phyloP scores from a whole-genome alignment of 768 basidiomycete species.

The Russula ochroleuca region DNA sequence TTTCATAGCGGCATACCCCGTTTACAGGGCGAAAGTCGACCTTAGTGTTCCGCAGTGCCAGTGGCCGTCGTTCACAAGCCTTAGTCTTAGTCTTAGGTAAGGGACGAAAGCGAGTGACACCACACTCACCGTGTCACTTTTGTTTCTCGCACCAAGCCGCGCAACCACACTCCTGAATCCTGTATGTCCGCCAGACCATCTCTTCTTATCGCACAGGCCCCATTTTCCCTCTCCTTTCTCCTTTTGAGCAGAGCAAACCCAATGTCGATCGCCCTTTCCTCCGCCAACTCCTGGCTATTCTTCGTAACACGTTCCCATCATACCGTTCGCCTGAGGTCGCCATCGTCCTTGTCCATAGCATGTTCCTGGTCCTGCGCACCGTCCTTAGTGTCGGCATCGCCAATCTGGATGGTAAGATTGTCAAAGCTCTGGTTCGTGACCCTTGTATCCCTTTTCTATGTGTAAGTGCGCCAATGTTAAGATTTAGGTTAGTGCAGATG shows the following conservation, averaged over 20 bases:
- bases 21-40: too few relatives aligned
- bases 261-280: constrained; percentile 68
- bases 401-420: constrained; percentile 82
- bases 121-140: too few relatives aligned
- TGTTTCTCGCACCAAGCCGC: too few relatives aligned
- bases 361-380: constrained; percentile 81
- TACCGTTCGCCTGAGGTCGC: constrained; percentile 64
- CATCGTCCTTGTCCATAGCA: constrained; percentile 72
- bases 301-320: constrained; percentile 68
- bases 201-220: constrained; percentile 46
- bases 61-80: too few relatives aligned
- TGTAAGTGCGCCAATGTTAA: not conserved
- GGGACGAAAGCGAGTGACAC: too few relatives aligned
- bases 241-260: constrained; percentile 43
- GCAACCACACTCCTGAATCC: too few relatives aligned
- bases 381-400: constrained; percentile 87
- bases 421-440: constrained; percentile 66
- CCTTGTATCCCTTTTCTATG: not conserved
- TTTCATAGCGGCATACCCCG: too few relatives aligned
- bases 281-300: constrained; percentile 66
- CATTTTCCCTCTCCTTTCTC: constrained; percentile 59
- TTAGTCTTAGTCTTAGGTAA: too few relatives aligned
- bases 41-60: too few relatives aligned
- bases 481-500: constrained; percentile 70
- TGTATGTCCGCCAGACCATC: constrained; percentile 46